Percentiles rank a stretch among this genome's conserved stretches.
Evolutionary conservation across 2,329 filamentous ascomycete genomes (phyloP).

Genomic region (Domatiomyces catenatus): DNA sequence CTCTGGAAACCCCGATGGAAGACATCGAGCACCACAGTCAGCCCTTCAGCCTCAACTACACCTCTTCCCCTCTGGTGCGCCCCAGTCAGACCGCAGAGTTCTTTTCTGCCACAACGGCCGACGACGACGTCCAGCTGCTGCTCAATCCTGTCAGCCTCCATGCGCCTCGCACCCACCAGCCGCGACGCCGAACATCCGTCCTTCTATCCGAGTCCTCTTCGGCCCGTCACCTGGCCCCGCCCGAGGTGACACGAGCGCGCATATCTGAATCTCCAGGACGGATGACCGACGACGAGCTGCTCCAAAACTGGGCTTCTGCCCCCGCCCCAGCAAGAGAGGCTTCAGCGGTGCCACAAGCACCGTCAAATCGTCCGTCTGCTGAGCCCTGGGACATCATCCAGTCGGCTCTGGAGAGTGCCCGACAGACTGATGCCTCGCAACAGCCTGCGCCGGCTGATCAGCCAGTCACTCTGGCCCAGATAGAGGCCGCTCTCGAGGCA

Average conservation of each 20-base stretch:
- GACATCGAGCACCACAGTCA: conserved; percentile 5
- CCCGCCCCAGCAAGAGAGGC: conserved; percentile 2
- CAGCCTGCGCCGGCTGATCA: conserved; percentile 2
- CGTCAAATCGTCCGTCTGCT: conserved; percentile 8
- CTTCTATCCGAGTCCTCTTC: conserved; percentile 25
- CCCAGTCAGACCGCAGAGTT: neutral
- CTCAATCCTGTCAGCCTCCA: conserved; percentile 1
- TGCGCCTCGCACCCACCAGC: conserved; percentile 15
- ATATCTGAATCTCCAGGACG: conserved; percentile 29
- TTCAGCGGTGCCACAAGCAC: conserved; percentile 2
- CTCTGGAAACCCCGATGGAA: conserved; percentile 14
- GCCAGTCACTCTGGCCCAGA: conserved; percentile 6
- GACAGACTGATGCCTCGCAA: conserved; percentile 3
- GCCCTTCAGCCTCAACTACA: conserved; percentile 16
- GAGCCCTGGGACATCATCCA: conserved; percentile 16
- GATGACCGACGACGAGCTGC: conserved; percentile 20
- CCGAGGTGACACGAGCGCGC: conserved; percentile 23
- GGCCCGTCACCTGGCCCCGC: conserved; percentile 17
- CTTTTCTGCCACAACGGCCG: neutral
- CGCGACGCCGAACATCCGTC: conserved; percentile 27
- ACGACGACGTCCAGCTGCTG: conserved; percentile 6
- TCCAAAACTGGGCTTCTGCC: conserved; percentile 3
- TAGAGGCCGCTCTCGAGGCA: conserved; percentile 13
- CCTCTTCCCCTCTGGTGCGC: conserved; percentile 9
- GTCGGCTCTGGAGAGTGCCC: conserved; percentile 10